These are phyloP conservation scores for Boletales sp. DNA, from an alignment of 768 basidiomycete genomes.

Conservation along the genomic window DNA sequence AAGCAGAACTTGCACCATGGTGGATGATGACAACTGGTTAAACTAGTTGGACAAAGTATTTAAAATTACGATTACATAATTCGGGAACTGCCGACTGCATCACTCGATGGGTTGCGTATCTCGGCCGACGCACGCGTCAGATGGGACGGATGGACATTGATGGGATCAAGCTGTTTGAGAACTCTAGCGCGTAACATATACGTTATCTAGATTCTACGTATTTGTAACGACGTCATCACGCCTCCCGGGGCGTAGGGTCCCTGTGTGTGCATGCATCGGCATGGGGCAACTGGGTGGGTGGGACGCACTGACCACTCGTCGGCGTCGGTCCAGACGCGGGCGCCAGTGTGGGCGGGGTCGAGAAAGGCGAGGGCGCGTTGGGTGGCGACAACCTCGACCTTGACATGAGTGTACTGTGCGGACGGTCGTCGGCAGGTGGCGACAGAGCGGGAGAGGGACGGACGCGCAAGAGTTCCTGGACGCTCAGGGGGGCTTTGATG, in stretches of 20 bases:
- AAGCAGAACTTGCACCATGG: too few species aligned
- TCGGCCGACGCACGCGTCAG: slow-evolving; percentile 20
- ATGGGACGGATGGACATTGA: slow-evolving; percentile 18
- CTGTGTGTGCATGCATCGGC: slow-evolving; percentile 38
- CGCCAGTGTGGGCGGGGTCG: slow-evolving; percentile 52
- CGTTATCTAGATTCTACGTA: too few species aligned
- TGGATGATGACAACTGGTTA: too few species aligned
- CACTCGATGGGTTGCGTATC: slow-evolving; percentile 57
- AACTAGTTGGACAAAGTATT: too few species aligned
- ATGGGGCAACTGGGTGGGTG: neutral
- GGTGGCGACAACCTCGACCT: slow-evolving; percentile 82
- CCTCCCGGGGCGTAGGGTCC: slow-evolving; percentile 47
- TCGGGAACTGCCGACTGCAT: too few species aligned
- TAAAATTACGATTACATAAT: too few species aligned
- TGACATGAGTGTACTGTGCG: slow-evolving; percentile 65
- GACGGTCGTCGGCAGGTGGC: neutral
- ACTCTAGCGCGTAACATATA: neutral
- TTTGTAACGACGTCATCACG: too few species aligned
- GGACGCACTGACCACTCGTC: slow-evolving; percentile 87
- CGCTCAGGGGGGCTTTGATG: slow-evolving; percentile 89
- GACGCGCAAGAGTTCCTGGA: slow-evolving; percentile 65
- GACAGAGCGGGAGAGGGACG: slow-evolving; percentile 29
- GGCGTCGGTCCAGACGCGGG: slow-evolving; percentile 80
- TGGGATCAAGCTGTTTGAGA: slow-evolving; percentile 28
- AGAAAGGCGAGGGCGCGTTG: slow-evolving; percentile 78